phyloP scores from a whole-genome alignment of 2,329 filamentous ascomycete species.

The Alternaria gansuensis region DNA sequence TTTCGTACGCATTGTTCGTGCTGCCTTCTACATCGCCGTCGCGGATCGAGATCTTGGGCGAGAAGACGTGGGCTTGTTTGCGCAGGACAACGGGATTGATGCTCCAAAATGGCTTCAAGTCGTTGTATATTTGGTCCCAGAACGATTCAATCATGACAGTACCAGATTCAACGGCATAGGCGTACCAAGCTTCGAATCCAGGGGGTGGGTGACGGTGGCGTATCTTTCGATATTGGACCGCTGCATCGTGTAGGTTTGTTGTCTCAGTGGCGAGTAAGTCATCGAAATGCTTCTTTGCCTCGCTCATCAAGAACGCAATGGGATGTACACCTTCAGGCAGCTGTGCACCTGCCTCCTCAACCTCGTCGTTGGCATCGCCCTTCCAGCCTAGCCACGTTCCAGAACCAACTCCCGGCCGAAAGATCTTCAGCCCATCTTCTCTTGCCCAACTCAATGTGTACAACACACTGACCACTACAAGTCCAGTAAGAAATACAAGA shows the following conservation, averaged over 20 bases:
- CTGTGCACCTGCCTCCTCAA: no score
- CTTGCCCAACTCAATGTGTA: no score
- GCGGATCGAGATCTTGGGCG: constrained; percentile 53
- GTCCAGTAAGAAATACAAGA: no score
- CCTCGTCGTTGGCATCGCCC: no score
- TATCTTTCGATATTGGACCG: background rate
- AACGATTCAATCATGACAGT: background rate
- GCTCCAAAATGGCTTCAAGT: background rate
- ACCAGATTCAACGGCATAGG: background rate
- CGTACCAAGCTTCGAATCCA: background rate
- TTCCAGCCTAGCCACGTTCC: no score
- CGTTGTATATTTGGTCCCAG: background rate
- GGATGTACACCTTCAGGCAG: no score
- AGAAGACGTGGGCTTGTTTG: background rate
- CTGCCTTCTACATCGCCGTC: constrained; percentile 49
- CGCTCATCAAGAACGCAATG: no score
- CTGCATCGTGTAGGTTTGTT: background rate
- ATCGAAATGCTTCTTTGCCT: no score
- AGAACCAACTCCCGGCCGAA: no score
- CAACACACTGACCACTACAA: no score
- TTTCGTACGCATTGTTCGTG: constrained; percentile 37
- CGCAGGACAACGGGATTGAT: background rate
- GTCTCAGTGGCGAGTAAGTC: background rate
- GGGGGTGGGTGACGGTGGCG: background rate
- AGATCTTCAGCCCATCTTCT: no score